Percentiles rank a stretch among this genome's conserved stretches.
Evolutionary conservation across 352 stramenopile genomes (phyloP).

Genomic region (Globisporangium okanoganense): DNA sequence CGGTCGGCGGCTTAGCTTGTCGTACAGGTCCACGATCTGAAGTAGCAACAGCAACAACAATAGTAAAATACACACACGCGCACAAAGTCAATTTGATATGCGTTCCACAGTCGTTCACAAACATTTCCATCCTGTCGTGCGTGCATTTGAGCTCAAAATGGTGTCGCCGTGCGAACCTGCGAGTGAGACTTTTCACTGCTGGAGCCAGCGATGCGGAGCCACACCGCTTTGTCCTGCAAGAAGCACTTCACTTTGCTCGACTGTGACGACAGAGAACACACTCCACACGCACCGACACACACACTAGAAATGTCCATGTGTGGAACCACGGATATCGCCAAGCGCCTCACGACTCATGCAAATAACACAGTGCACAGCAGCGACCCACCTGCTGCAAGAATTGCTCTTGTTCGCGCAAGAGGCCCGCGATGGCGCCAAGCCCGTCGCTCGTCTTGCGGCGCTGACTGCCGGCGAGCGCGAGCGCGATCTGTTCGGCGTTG

Average conservation of each 20-base stretch:
- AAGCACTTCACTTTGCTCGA: too few relatives aligned
- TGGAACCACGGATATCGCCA: background rate
- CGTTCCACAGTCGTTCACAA: too few relatives aligned
- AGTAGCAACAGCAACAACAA: background rate
- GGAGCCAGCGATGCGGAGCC: too few relatives aligned
- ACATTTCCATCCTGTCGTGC: too few relatives aligned
- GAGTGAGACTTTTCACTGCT: too few relatives aligned
- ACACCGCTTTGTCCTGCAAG: too few relatives aligned
- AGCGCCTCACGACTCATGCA: background rate
- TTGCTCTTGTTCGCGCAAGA: conserved; percentile 60
- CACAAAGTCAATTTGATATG: too few relatives aligned
- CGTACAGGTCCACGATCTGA: conserved; percentile 37
- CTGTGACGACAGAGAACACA: too few relatives aligned
- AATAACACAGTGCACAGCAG: background rate
- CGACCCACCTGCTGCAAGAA: conserved; percentile 32
- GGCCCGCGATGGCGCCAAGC: conserved; percentile 32
- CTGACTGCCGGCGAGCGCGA: conserved; percentile 38
- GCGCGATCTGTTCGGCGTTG: conserved; percentile 69
- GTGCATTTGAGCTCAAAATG: too few relatives aligned
- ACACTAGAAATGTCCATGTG: too few relatives aligned
- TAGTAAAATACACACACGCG: too few relatives aligned
- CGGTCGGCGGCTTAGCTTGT: conserved; percentile 33
- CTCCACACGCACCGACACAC: background rate
- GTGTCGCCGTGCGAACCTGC: too few relatives aligned
- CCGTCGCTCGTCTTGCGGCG: conserved; percentile 16